Percentiles rank a stretch among this genome's conserved stretches.
Evolutionary conservation across 805 yeast genomes (phyloP).

Genomic region (Suhomyces tanzawaensis): DNA sequence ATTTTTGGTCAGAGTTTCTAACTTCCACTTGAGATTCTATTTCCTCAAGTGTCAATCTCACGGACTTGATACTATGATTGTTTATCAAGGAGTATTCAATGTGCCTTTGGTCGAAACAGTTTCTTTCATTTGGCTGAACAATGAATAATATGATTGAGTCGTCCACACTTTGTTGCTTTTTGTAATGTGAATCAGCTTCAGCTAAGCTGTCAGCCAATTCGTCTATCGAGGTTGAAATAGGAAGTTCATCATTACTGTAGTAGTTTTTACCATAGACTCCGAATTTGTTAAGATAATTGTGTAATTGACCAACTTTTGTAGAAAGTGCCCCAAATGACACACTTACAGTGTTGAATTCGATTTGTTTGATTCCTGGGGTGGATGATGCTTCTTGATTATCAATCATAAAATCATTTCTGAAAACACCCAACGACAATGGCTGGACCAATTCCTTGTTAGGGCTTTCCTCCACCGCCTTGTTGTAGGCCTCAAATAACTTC

Average conservation of each 20-base stretch:
- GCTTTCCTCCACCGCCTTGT: slow-evolving; percentile 46
- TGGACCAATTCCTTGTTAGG: slow-evolving; percentile 45
- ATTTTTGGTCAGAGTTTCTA: slow-evolving; percentile 35
- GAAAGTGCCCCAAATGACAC: slow-evolving; percentile 94
- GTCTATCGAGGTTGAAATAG: slow-evolving; percentile 63
- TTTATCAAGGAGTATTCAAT: slow-evolving; percentile 69
- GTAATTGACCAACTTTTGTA: slow-evolving; percentile 73
- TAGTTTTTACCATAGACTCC: slow-evolving; percentile 52
- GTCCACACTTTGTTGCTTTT: slow-evolving; percentile 22
- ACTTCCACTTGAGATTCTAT: slow-evolving; percentile 44
- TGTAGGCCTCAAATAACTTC: slow-evolving; percentile 61
- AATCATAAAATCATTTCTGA: slow-evolving; percentile 84
- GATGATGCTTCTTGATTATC: slow-evolving; percentile 35
- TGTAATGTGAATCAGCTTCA: slow-evolving; percentile 60
- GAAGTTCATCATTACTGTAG: slow-evolving; percentile 51
- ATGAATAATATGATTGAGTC: slow-evolving; percentile 65
- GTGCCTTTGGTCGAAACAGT: slow-evolving; percentile 87
- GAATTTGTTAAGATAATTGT: slow-evolving; percentile 56
- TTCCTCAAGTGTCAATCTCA: slow-evolving; percentile 66
- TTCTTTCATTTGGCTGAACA: slow-evolving; percentile 82
- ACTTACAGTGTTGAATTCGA: slow-evolving; percentile 93
- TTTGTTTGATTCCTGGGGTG: slow-evolving; percentile 66
- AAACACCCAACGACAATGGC: slow-evolving; percentile 73
- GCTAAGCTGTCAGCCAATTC: slow-evolving; percentile 69
- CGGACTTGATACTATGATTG: slow-evolving; percentile 55